Base-by-base conservation (phyloP, 192 early-diverging fungal genomes). In the Coemansia sp. region DNA sequence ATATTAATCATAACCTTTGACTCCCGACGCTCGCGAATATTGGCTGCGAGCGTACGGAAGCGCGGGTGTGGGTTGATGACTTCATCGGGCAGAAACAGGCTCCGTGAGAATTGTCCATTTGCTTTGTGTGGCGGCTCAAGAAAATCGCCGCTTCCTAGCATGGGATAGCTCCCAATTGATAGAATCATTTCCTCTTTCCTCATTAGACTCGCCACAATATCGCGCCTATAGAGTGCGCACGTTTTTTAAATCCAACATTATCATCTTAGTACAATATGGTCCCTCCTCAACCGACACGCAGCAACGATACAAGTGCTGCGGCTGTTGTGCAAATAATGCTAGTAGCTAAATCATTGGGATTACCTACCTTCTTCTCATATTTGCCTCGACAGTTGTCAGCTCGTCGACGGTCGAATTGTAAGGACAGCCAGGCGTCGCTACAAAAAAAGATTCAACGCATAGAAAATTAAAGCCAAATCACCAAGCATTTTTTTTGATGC, bases 1-100 rank as follows among this genome's bases (percentile, higher is more conserved):
- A 95, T 84, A 66, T 99, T 98, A 79, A 99, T 99, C 25, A 87
- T 83, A 6, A 99, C 95, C 80, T 99, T 99, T 26, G 90, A 78
- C 26, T 90, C 94, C 18, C 97, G 90, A 31, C 97, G 92, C 69
- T 89, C 78, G 48, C 94, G 88, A 68, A 99, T 99, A 75, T 99
- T 99, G 28, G 86, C 87, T 0, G 95, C 93, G 53, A 99, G 86
- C 18, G 95, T 97, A 68, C 81, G 82, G 82, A 97, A 99, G 38
- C 97, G 87, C 3, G 90, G 92, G 60, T 99, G 97, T 23, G 92
- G 90, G 64, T 93, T 95, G 62, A 99, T 98, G 30, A 91, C 90
- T 56, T 92, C 89, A 69, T 98, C 92, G 5, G 95, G 94, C 52
- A 98, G 83, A 83, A 97, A 98, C 56, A 99, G 72, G 74, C 90